Evolutionary conservation across 257 asterid genomes (phyloP).

Genomic region (Penstemon davidsonii): DNA sequence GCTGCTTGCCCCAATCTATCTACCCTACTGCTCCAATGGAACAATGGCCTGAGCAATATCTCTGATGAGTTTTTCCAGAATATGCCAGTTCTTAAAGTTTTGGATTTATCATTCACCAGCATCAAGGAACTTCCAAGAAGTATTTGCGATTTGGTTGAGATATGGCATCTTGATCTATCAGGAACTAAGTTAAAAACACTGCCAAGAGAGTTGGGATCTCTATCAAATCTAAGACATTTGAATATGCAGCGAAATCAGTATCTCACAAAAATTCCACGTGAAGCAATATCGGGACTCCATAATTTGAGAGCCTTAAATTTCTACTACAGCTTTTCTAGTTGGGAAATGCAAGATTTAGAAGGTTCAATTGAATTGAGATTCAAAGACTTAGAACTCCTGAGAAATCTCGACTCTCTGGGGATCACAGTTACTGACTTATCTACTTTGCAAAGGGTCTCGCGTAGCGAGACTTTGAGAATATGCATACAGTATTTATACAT

Average conservation of each 20-base stretch:
- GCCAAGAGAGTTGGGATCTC: conserved; percentile 42
- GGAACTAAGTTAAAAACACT: conserved; percentile 45
- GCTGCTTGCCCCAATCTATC: conserved; percentile 39
- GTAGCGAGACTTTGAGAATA: conserved; percentile 31
- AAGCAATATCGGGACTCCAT: conserved; percentile 39
- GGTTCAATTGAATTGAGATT: conserved; percentile 33
- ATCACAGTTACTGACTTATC: conserved; percentile 38
- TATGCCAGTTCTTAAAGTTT: too few relatives aligned
- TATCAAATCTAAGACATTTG: conserved; percentile 40
- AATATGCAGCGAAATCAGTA: conserved; percentile 47
- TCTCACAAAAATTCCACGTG: conserved; percentile 39
- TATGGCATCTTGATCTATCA: conserved; percentile 50
- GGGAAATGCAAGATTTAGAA: conserved; percentile 31
- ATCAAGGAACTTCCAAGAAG: conserved; percentile 42
- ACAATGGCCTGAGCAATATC: conserved; percentile 43
- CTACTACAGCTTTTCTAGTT: conserved; percentile 45
- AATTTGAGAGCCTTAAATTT: conserved; percentile 45
- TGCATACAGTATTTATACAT: conserved; percentile 48
- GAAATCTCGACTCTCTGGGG: conserved; percentile 41
- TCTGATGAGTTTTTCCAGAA: conserved; percentile 29
- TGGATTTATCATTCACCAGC: conserved; percentile 28
- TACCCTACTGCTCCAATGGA: conserved; percentile 44
- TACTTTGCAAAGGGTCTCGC: conserved; percentile 34
- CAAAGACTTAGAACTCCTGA: conserved; percentile 37
- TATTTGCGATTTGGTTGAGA: conserved; percentile 37